A percentile compares a stretch with the other conserved stretches of the same genome.
These are phyloP conservation scores for Aegilops umbellulata DNA, from an alignment of 176 grass and related monocot species.

Conservation along the genomic window DNA sequence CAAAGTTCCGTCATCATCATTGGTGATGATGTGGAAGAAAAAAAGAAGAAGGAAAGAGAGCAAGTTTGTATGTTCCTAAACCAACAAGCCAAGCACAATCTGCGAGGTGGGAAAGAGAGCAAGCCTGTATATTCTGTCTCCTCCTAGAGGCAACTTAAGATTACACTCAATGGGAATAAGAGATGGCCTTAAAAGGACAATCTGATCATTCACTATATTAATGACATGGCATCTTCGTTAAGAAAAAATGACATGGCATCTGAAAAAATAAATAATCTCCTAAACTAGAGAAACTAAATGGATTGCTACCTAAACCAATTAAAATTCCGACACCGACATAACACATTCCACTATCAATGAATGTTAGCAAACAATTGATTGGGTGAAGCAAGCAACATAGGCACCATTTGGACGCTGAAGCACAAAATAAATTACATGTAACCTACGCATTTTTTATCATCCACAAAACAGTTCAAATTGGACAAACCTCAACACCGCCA, in stretches of 20 bases:
- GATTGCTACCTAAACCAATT: not conserved
- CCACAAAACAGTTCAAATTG: not conserved
- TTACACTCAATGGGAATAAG: not conserved
- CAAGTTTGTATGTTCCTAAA: not conserved
- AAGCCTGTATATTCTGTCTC: not conserved
- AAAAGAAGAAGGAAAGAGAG: not conserved
- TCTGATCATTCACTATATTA: not conserved
- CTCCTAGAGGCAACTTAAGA: not conserved
- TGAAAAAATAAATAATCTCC: not conserved
- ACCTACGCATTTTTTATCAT: not conserved
- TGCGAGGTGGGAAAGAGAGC: not conserved
- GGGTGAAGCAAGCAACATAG: not conserved
- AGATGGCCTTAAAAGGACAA: not conserved
- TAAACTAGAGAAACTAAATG: not conserved
- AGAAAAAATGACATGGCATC: not conserved
- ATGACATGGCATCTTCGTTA: not conserved
- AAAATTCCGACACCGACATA: not conserved
- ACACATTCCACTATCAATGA: not conserved
- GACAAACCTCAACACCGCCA: not conserved
- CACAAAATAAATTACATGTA: not conserved
- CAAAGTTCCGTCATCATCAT: not conserved
- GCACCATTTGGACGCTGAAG: not conserved
- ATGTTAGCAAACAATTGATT: not conserved
- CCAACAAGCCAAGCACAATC: slow-evolving; percentile 3
- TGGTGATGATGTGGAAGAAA: not conserved